A percentile compares a stretch with the other conserved stretches of the same genome.
These are phyloP conservation scores for Fusarium tanahbumbuense DNA, from an alignment of 2,329 filamentous ascomycete species.

Conservation along the genomic window DNA sequence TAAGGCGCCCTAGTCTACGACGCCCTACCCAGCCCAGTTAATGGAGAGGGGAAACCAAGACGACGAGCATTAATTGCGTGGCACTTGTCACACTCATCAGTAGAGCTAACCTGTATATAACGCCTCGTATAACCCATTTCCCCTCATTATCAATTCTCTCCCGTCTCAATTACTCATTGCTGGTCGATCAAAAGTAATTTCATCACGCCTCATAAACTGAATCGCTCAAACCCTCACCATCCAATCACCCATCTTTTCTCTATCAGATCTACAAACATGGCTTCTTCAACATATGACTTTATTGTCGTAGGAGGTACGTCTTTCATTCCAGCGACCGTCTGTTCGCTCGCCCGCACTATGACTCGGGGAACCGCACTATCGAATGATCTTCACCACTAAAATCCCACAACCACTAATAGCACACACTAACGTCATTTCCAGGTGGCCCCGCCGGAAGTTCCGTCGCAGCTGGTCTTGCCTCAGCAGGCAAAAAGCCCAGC, in stretches of 20 bases:
- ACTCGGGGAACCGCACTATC: background rate
- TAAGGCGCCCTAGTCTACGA: background rate
- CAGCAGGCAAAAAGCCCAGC: conserved; percentile 58
- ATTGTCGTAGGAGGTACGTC: conserved; percentile 42
- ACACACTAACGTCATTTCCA: background rate
- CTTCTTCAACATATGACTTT: conserved; percentile 31
- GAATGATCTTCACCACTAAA: background rate
- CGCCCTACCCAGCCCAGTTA: background rate
- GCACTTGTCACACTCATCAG: background rate
- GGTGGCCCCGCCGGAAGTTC: conserved; percentile 69
- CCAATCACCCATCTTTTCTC: background rate
- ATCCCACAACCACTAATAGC: background rate
- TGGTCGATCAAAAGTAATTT: background rate
- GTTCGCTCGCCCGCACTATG: background rate
- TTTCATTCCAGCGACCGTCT: background rate
- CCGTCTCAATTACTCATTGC: background rate
- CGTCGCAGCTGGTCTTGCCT: conserved; percentile 64
- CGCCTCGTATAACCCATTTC: background rate
- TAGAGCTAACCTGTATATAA: background rate
- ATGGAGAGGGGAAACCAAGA: background rate
- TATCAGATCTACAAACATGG: conserved; percentile 4
- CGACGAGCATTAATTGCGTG: background rate
- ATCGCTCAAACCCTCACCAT: background rate
- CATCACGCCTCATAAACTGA: background rate
- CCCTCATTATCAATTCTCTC: conserved; percentile 3